Evolutionary conservation across 768 basidiomycete genomes (phyloP), one percentile per base, ranked within the genome.

Genomic region (Mycena vitilis): DNA sequence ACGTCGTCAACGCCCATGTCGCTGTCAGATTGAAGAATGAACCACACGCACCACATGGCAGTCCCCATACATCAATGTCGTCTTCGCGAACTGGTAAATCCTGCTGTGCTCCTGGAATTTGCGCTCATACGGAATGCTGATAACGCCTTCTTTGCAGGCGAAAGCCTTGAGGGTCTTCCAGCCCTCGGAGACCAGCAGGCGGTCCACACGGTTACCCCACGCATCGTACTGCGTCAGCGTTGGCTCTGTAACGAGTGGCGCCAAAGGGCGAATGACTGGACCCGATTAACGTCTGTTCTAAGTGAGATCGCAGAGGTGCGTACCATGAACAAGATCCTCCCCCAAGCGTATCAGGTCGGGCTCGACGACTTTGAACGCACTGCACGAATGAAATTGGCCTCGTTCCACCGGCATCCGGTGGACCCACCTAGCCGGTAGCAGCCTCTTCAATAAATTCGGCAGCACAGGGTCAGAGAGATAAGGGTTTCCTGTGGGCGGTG

Each of bases 151-250:
- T 61, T 83, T 81, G 71, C 90, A 87, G 40, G 85, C 83, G 30
- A 88, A 73, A 0, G 84, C 86, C 76, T 92, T 93, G 70, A 94
- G 81, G 22, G 81, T 81, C 16, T 89, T 81, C 93, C 93, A 95
- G 0, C 88, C 91, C 74, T 93, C 91, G 20, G 89, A 90, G 1
- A 91, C 92, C 45, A 88, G 81, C 0, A 95, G 84, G 5, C 80
- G 77, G 75, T 95, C 92, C 10, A 93, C 79, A 2, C 71, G 71
- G 13, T 89, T 86, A 0, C 92, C 92, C 89, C 88, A 94, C 70
- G 92, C 88, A 72, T 93, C 83, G 73, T 92, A 94, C 76, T 94
- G 93, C 0, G 82, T 83, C 23, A 94, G 76, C 12, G 76, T 81
- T 0, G 91, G 89, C 22, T 86, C 85, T 3, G 77, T 74, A 1